Percentiles rank a stretch among this genome's conserved stretches.
Evolutionary conservation across 495 filamentous ascomycete genomes (phyloP).

Genomic region (Penicillium canariense): DNA sequence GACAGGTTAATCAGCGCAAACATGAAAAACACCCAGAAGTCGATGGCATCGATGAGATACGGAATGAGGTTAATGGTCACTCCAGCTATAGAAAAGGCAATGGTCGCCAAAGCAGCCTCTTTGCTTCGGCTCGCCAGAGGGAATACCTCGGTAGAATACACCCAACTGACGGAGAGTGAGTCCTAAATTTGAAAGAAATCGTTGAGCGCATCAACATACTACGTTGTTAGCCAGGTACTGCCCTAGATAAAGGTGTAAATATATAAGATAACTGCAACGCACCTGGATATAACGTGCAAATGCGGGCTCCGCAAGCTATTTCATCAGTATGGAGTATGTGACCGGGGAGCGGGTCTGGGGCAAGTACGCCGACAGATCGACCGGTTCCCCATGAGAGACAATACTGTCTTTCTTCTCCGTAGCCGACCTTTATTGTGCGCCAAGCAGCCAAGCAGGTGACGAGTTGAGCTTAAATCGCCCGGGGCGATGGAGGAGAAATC

Average conservation of each 20-base stretch:
- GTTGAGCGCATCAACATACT: conserved; percentile 19
- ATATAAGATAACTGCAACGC: conserved; percentile 44
- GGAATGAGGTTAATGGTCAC: conserved; percentile 42
- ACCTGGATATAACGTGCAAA: too few species aligned
- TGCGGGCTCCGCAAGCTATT: too few species aligned
- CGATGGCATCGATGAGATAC: conserved; percentile 40
- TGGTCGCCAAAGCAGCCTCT: conserved; percentile 45
- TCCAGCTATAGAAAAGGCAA: conserved; percentile 49
- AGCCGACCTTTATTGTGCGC: too few species aligned
- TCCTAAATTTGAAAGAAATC: background rate
- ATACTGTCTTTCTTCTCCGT: too few species aligned
- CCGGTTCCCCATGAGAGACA: too few species aligned
- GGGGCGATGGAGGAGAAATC: too few species aligned
- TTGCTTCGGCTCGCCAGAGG: conserved; percentile 31
- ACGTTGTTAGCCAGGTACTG: conserved; percentile 47
- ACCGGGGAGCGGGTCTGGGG: too few species aligned
- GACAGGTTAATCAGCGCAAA: conserved; percentile 46
- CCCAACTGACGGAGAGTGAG: conserved; percentile 32
- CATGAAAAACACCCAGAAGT: conserved; percentile 44
- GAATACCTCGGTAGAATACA: conserved; percentile 16
- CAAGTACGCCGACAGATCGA: too few species aligned
- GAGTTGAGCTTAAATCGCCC: too few species aligned
- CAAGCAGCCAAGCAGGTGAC: too few species aligned
- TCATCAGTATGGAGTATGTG: too few species aligned
- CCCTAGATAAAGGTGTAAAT: conserved; percentile 48